phyloP scores from a whole-genome alignment of 2,329 filamentous ascomycete genomes.

The Aschersonia sp. region DNA sequence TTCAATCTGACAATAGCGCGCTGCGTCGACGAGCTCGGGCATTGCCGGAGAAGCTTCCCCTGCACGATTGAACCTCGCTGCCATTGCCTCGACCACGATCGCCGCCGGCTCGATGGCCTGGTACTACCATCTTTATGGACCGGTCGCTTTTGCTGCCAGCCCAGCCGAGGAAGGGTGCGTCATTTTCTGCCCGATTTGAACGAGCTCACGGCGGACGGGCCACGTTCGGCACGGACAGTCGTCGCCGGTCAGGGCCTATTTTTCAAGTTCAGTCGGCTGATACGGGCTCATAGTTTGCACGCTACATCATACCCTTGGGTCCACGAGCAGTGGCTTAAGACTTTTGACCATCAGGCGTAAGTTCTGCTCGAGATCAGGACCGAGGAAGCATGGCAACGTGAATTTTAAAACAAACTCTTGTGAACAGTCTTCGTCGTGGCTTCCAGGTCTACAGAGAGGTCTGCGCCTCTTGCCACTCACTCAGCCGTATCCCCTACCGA shows the following conservation, averaged over 20 bases:
- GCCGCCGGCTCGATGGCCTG: conserved; percentile 83
- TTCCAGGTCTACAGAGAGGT: conserved; percentile 99
- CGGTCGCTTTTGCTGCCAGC: conserved; percentile 75
- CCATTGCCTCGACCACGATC: conserved; percentile 71
- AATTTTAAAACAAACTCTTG: background rate
- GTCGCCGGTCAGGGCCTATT: conserved; percentile 5
- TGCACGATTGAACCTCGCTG: conserved; percentile 74
- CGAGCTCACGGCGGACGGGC: background rate
- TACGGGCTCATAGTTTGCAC: conserved; percentile 54
- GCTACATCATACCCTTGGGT: conserved; percentile 90
- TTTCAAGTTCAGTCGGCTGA: background rate
- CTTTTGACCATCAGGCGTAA: conserved; percentile 94
- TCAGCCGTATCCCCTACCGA: conserved; percentile 88
- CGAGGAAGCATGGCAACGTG: background rate
- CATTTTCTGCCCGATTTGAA: background rate
- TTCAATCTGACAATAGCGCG: conserved; percentile 31
- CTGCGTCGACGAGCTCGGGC: conserved; percentile 59
- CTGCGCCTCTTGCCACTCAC: conserved; percentile 94
- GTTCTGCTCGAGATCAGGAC: conserved; percentile 14
- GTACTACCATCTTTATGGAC: conserved; percentile 95
- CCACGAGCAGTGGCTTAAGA: conserved; percentile 82
- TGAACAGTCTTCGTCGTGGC: conserved; percentile 75
- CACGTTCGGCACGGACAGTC: conserved; percentile 19
- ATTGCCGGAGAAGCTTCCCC: conserved; percentile 55
- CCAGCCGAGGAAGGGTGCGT: conserved; percentile 97